Evolutionary conservation across 2,329 filamentous ascomycete species (phyloP).

Genomic region (Nemania sp.): DNA sequence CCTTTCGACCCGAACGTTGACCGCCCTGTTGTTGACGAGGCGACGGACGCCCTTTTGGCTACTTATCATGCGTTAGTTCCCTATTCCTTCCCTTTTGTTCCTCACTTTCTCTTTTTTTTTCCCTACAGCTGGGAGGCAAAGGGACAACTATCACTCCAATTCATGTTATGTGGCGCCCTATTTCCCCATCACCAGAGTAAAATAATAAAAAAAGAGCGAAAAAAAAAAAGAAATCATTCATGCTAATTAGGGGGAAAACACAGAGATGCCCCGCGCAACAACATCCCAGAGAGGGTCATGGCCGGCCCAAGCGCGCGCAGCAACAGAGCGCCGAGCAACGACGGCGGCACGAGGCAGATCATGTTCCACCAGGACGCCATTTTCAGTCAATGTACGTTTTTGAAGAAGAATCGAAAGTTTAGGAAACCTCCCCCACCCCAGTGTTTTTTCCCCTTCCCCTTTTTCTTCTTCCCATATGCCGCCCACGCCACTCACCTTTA

Average conservation of each 20-base stretch:
- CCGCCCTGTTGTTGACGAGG: neutral
- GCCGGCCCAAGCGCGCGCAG: neutral
- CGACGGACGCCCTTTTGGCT: neutral
- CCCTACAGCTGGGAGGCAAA: neutral
- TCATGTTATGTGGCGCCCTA: no score
- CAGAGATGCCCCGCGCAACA: constrained; percentile 4
- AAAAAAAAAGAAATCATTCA: neutral
- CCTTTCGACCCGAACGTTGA: neutral
- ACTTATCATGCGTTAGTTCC: neutral
- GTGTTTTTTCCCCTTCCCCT: neutral
- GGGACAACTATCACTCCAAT: no score
- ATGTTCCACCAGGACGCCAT: constrained; percentile 8
- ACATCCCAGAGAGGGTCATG: constrained; percentile 7
- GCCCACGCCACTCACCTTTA: no score
- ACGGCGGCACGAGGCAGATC: neutral
- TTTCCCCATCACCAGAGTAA: neutral
- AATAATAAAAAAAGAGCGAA: neutral
- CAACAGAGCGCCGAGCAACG: neutral
- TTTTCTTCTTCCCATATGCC: neutral
- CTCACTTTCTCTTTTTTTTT: no score
- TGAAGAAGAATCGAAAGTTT: no score
- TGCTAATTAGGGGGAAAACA: neutral
- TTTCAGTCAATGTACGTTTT: neutral
- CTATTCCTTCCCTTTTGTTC: neutral
- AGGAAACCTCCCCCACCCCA: neutral